Evolutionary conservation across 306 rosid species (phyloP).

Genomic region (Benincasa hispida): DNA sequence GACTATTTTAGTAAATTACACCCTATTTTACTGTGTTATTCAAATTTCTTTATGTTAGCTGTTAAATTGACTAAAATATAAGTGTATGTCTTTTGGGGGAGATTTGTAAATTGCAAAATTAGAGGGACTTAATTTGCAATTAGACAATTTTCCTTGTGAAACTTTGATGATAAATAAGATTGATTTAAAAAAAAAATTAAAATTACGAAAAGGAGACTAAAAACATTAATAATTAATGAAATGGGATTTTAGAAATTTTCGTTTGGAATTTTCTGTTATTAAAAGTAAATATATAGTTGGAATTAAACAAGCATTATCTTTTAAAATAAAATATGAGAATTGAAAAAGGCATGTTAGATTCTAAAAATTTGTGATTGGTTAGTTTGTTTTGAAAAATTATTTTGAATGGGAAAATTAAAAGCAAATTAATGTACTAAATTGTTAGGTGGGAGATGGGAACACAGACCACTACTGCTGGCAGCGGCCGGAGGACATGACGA

Average conservation of each 20-base stretch:
- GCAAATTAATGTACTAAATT: not conserved
- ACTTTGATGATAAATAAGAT: not conserved
- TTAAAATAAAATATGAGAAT: not conserved
- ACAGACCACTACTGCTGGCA: constrained; percentile 99
- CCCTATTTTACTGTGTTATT: not conserved
- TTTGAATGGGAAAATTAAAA: not conserved
- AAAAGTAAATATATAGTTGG: not conserved
- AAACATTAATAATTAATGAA: not conserved
- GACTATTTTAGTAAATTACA: not conserved
- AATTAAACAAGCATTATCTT: not conserved
- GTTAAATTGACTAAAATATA: too few relatives aligned
- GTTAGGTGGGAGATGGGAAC: constrained; percentile 94
- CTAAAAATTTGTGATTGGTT: not conserved
- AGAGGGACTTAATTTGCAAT: not conserved
- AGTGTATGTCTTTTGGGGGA: not conserved
- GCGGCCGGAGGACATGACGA: constrained; percentile 98
- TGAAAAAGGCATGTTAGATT: not conserved
- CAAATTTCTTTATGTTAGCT: not conserved
- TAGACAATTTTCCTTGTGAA: not conserved
- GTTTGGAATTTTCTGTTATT: not conserved
- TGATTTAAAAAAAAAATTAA: not conserved
- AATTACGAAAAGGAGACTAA: not conserved
- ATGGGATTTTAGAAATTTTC: not conserved
- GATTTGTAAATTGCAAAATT: not conserved
- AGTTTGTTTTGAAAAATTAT: not conserved